A percentile compares a stretch with the other conserved stretches of the same genome.
These are phyloP conservation scores for Huntiella moniliformis DNA, from an alignment of 2,329 filamentous ascomycete genomes.

Conservation along the genomic window DNA sequence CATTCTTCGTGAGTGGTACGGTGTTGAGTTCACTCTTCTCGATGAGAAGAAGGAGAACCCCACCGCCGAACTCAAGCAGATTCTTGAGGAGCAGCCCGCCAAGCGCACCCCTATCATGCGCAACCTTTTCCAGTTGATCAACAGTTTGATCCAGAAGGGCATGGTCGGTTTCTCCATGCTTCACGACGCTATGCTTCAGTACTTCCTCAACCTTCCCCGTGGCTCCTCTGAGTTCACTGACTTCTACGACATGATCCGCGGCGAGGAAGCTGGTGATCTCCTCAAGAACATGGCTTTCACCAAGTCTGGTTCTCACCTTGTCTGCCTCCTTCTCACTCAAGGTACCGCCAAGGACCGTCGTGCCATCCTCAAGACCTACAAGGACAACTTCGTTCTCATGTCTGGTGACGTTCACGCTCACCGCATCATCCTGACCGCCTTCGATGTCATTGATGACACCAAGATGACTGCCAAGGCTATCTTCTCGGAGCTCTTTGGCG, in stretches of 20 bases:
- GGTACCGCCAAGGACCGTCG: slow-evolving; percentile 87
- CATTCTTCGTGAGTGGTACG: slow-evolving; percentile 88
- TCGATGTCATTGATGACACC: slow-evolving; percentile 88
- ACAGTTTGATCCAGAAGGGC: slow-evolving; percentile 87
- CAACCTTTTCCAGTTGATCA: slow-evolving; percentile 70
- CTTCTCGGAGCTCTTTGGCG: slow-evolving; percentile 68
- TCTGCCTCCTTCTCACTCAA: slow-evolving; percentile 65
- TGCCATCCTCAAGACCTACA: slow-evolving; percentile 70
- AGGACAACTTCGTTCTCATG: slow-evolving; percentile 74
- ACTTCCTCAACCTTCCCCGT: slow-evolving; percentile 61
- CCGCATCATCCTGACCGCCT: slow-evolving; percentile 63
- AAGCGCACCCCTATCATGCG: slow-evolving; percentile 79
- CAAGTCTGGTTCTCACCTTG: slow-evolving; percentile 64
- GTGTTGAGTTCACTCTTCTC: slow-evolving; percentile 75
- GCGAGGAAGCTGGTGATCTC: slow-evolving; percentile 75
- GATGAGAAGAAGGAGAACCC: slow-evolving; percentile 36
- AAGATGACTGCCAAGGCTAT: slow-evolving; percentile 72
- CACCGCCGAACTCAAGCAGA: slow-evolving; percentile 52
- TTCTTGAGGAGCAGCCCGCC: slow-evolving; percentile 60
- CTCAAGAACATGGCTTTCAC: slow-evolving; percentile 95
- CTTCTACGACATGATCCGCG: slow-evolving; percentile 78
- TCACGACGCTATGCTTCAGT: slow-evolving; percentile 95
- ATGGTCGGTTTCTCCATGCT: slow-evolving; percentile 94
- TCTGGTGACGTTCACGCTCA: slow-evolving; percentile 64
- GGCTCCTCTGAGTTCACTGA: slow-evolving; percentile 69